Base-by-base conservation (phyloP, 176 grass and related monocot species). In the Phragmites australis region DNA sequence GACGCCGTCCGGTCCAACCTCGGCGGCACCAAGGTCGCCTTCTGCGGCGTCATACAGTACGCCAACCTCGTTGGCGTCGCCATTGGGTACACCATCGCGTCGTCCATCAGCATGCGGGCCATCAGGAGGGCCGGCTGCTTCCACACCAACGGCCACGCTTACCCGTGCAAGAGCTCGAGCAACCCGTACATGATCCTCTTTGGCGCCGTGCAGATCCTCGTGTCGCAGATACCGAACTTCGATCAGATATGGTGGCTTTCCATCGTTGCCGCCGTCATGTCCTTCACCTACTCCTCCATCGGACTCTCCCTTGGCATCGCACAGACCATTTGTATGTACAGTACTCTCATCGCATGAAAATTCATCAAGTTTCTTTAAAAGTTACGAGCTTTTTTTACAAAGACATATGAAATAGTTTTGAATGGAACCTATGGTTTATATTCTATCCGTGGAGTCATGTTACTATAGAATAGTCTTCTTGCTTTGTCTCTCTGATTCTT, bases 1-100 rank as follows among this genome's bases (percentile, higher is more conserved):
- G 94, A 94, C 72, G 91, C 91, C 21, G 94, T 97, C 9, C 75
- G 87, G 1, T 81, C 92, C 56, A 94, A 97, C 73, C 89, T 97
- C 17, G 92, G 94, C 62, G 83, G 73, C 68, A 40, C 61, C 32
- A 81, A 70, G 39, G 86, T 81, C 19, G 13, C 14, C 23, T 74
- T 88, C 43, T 88, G 87, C 68, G 87, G 86, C n/a, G 21, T 79
- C 0, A 88, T 88, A 8, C 86, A 88, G 81, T 88, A 88, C 43
- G 81, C 86, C 42, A 88, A 88, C 32, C 86, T 84, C 43, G 67
- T 88, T 18, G 86, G 86, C 31, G 74, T 88, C 9, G 81, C 86
- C 18, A 84, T 88, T 0, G 81, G 86, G 0, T 88, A 88, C 81
- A 88, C 86, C 48, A 88, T 88, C 57, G 86, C 86, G 2, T 65